Conservation (phyloP, 2,329 filamentous ascomycete species). For the Juglanconis juglandina region DNA sequence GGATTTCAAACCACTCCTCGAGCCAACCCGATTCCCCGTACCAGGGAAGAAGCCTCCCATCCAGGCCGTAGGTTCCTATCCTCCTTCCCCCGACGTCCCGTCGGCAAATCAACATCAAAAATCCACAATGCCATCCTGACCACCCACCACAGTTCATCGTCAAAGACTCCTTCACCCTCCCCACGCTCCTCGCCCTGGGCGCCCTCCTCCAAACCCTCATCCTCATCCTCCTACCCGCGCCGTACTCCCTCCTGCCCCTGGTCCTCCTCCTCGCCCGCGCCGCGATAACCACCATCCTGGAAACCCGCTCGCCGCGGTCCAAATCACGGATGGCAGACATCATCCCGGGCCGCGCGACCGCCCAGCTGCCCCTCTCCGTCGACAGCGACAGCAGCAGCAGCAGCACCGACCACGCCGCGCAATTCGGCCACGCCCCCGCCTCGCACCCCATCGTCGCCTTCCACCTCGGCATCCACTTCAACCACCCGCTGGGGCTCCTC, state of each 20-base stretch:
- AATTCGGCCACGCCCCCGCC: constrained; percentile 27
- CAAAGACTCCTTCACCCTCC: constrained; percentile 16
- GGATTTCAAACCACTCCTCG: too few species aligned
- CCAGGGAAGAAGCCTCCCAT: too few species aligned
- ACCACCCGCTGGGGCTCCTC: constrained; percentile 48
- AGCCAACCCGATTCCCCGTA: too few species aligned
- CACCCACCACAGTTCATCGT: not conserved
- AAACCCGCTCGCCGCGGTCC: not conserved
- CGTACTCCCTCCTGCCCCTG: constrained; percentile 12
- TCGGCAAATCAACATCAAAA: too few species aligned
- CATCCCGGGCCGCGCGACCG: constrained; percentile 10
- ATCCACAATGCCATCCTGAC: too few species aligned
- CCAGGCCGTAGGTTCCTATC: too few species aligned
- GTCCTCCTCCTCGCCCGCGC: constrained; percentile 7
- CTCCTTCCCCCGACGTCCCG: too few species aligned
- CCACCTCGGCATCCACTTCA: constrained; percentile 42
- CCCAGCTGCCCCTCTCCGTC: constrained; percentile 13
- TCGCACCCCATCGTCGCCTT: constrained; percentile 37
- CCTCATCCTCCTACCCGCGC: constrained; percentile 6
- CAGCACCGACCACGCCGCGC: constrained; percentile 18
- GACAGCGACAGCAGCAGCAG: not conserved
- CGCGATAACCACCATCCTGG: constrained; percentile 5
- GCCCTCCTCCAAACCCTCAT: constrained; percentile 8
- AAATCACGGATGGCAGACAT: constrained; percentile 12
- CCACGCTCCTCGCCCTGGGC: constrained; percentile 15